Conservation (phyloP, 2,329 filamentous ascomycete species). For the Verticillium tricorpus region DNA sequence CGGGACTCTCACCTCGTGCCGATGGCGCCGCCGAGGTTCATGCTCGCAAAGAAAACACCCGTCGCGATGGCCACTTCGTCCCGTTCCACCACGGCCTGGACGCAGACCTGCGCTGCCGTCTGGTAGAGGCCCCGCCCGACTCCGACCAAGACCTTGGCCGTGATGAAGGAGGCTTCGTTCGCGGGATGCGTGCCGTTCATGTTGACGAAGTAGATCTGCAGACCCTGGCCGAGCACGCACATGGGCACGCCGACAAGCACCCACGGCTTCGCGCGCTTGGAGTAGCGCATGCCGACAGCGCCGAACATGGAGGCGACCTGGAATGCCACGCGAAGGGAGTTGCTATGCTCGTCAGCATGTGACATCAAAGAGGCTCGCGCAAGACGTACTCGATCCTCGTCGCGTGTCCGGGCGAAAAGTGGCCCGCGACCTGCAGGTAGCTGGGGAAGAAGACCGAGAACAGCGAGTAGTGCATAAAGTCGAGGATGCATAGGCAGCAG, state of each 20-base stretch:
- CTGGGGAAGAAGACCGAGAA: conserved; percentile 35
- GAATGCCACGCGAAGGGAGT: conserved; percentile 27
- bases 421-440: conserved; percentile 33
- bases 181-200: conserved; percentile 17
- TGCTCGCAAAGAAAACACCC: conserved; percentile 27
- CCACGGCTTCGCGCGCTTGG: conserved; percentile 27
- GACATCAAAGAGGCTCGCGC: conserved; percentile 6
- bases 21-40: conserved; percentile 24
- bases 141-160: conserved; percentile 26
- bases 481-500: conserved; percentile 15
- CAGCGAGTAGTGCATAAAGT: conserved; percentile 30
- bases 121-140: conserved; percentile 28
- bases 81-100: conserved; percentile 26
- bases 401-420: conserved; percentile 27
- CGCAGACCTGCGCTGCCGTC: conserved; percentile 25
- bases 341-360: conserved; percentile 21
- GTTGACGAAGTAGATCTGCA: conserved; percentile 24
- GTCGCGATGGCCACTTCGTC: conserved; percentile 31
- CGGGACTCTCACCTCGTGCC: background rate
- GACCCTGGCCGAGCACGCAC: conserved; percentile 27
- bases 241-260: conserved; percentile 25
- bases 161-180: conserved; percentile 28
- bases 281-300: conserved; percentile 30
- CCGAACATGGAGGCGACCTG: conserved; percentile 29
- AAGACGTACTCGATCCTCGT: conserved; percentile 33